Evolutionary conservation across 441 rosid species (phyloP), one percentile per base, ranked within the genome.

Genomic region (Geranium incanum): DNA sequence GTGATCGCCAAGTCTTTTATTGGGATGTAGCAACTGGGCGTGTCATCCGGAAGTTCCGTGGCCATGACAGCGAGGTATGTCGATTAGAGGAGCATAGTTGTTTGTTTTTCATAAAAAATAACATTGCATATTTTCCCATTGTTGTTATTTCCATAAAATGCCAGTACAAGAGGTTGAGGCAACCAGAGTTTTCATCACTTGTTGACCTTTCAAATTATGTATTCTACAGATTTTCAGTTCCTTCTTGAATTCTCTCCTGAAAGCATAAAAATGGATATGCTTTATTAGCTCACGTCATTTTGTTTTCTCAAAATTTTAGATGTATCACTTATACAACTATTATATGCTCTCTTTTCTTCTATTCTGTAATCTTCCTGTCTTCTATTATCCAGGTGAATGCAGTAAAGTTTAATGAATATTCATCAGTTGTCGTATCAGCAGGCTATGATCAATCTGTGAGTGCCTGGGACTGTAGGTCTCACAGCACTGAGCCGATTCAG

Each of bases 1-100:
- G 98, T 64, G 99, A 95, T 78, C 81, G 98, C 2, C 97, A 92
- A 79, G 73, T 95, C 5, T 95, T 88, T 78, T 95, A 89, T 65
- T 95, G 99, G 99, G 99, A 95, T 81, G 99, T 95, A 1, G 78
- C 98, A 5, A 86, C 91, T 0, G 99, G 97, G 45, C 87, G 92
- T 13, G 97, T 95, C 7, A 88, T 92, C 78, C 88, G 96, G 9
- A 95, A 87, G 79, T 95, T 92, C 70, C 97, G 97, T 0, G 97
- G 99, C 57, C 98, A 92, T 1, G 97, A 88, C 36, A 77, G 99
- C 13, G 96, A 92, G 93, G 97, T 94, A 73, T n/a, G 12, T 37
- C 37, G 36, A 33, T 23, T 62, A 62, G 15, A 19, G 66, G 12
- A 62, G 62, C 62, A 15, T 55, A 55, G 19, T 16, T 16, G 19